Percentiles rank a stretch among this genome's conserved stretches.
Conservation (phyloP, 805 yeast genomes). For the Wickerhamomyces silvicola region DNA sequence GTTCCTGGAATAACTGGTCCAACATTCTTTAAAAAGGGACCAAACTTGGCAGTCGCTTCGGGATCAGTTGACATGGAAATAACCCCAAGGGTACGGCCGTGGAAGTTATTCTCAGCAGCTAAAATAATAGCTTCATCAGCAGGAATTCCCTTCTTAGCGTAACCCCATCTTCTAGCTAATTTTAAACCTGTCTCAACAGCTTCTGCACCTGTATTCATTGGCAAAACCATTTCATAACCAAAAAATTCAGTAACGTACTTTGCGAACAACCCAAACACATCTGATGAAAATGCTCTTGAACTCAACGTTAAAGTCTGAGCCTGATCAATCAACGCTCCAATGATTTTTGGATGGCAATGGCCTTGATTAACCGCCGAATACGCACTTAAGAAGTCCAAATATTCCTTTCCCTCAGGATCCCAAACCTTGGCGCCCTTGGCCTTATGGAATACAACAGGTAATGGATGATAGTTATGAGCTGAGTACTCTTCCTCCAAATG, state of each 20-base stretch:
- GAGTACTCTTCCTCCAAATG: slow-evolving; percentile 73
- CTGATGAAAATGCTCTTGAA: slow-evolving; percentile 89
- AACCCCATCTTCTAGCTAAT: slow-evolving; percentile 97
- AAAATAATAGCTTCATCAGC: slow-evolving; percentile 79
- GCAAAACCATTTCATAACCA: slow-evolving; percentile 86
- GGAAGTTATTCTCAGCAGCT: slow-evolving; percentile 88
- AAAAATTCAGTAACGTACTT: slow-evolving; percentile 84
- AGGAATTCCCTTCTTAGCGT: slow-evolving; percentile 77
- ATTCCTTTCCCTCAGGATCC: slow-evolving; percentile 97
- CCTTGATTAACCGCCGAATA: slow-evolving; percentile 98
- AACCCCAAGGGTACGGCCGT: slow-evolving; percentile 92
- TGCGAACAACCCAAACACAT: slow-evolving; percentile 80
- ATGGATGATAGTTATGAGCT: slow-evolving; percentile 95
- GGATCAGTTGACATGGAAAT: slow-evolving; percentile 96
- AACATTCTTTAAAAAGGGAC: slow-evolving; percentile 80
- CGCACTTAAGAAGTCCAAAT: slow-evolving; percentile 87
- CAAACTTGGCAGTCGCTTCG: slow-evolving; percentile 82
- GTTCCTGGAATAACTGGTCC: slow-evolving; percentile 84
- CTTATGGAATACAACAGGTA: slow-evolving; percentile 86
- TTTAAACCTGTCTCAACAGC: slow-evolving; percentile 95
- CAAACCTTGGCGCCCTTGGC: slow-evolving; percentile 92
- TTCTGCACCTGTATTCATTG: slow-evolving; percentile 99
- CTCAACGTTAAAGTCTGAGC: slow-evolving; percentile 79
- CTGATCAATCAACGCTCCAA: slow-evolving; percentile 79
- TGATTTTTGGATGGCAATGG: slow-evolving; percentile 92